phyloP scores from a whole-genome alignment of 805 yeast species.

The Pichia insulana region DNA sequence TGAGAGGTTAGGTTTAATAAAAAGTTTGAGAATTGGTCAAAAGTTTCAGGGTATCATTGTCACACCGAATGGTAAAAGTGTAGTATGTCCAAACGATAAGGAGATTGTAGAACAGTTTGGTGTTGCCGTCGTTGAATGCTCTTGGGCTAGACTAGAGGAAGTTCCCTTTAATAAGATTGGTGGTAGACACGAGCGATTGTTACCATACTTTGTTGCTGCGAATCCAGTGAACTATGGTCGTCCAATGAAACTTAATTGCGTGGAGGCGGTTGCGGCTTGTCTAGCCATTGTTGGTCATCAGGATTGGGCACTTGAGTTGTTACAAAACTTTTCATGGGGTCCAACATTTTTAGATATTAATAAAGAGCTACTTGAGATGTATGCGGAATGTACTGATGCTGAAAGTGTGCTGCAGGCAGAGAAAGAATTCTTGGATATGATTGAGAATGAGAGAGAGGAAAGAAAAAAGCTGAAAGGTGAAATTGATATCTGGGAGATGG shows the following conservation, averaged over 20 bases:
- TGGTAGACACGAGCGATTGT: slow-evolving; percentile 74
- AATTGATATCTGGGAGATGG: slow-evolving; percentile 69
- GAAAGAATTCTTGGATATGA: slow-evolving; percentile 57
- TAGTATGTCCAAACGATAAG: slow-evolving; percentile 81
- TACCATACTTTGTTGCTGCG: slow-evolving; percentile 92
- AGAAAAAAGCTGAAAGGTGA: slow-evolving; percentile 45
- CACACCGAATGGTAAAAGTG: slow-evolving; percentile 84
- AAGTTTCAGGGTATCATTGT: slow-evolving; percentile 87
- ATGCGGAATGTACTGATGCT: slow-evolving; percentile 73
- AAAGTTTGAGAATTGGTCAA: slow-evolving; percentile 79
- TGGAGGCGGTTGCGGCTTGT: slow-evolving; percentile 95
- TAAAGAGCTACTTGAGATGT: slow-evolving; percentile 63
- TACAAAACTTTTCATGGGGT: slow-evolving; percentile 89
- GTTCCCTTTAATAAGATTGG: slow-evolving; percentile 92
- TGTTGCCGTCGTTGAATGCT: slow-evolving; percentile 97
- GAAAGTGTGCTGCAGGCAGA: slow-evolving; percentile 68
- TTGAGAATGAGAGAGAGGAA: slow-evolving; percentile 58
- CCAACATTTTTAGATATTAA: slow-evolving; percentile 77
- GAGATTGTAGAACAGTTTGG: slow-evolving; percentile 73
- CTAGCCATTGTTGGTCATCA: slow-evolving; percentile 85
- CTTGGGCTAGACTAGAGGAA: slow-evolving; percentile 97
- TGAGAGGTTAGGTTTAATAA: slow-evolving; percentile 79
- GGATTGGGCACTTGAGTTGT: slow-evolving; percentile 78
- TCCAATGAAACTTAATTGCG: slow-evolving; percentile 94
- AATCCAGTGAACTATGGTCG: slow-evolving; percentile 95